Evolutionary conservation across 2,329 filamentous ascomycete genomes (phyloP), one percentile per base, ranked within the genome.

Genomic region (Fusarium brachygibbosum): DNA sequence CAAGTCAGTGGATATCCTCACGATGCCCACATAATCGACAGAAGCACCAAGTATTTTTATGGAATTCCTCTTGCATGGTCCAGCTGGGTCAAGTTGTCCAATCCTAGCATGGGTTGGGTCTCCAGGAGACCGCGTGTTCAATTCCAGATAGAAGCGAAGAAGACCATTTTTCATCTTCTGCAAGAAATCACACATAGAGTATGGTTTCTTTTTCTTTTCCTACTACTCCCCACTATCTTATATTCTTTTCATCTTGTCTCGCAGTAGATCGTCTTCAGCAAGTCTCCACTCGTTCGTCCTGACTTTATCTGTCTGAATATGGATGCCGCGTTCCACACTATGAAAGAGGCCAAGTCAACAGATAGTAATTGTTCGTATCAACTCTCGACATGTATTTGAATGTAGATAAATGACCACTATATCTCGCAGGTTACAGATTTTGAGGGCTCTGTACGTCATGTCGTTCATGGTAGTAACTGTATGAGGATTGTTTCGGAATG

Each of bases 401-500:
- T 17, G 16, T n/a, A 25, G 6, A 23, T 14, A 34, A 13, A 6
- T 10, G 31, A 10, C 16, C 16, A 9, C 6, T 9, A 35, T n/a
- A 21, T 25, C 16, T 28, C 16, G 9, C 3, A 46, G 14, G 13
- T n/a, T 16, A 17, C 6, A 31, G 7, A 34, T 14, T 17, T 8
- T n/a, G 16, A n/a, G 6, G 13, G 6, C 4, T 16, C n/a, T 38
- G 17, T 19, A 23, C 25, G 10, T 23, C 6, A 45, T 45, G 5
- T 3, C 17, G 7, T 35, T 28, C 11, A 21, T 12, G 13, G 12
- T 38, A 11, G 9, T 1, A 16, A 31, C 29, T 31, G 57, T 63
- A 46, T 29, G 57, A 63, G 14, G 17, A 21, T 23, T 28, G 59
- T 63, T 63, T 63, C 59, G 31, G 40, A 62, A 54, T 17, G 19